Base-by-base conservation (phyloP, 2,329 filamentous ascomycete species). In the Talaromyces albobiverticillius region DNA sequence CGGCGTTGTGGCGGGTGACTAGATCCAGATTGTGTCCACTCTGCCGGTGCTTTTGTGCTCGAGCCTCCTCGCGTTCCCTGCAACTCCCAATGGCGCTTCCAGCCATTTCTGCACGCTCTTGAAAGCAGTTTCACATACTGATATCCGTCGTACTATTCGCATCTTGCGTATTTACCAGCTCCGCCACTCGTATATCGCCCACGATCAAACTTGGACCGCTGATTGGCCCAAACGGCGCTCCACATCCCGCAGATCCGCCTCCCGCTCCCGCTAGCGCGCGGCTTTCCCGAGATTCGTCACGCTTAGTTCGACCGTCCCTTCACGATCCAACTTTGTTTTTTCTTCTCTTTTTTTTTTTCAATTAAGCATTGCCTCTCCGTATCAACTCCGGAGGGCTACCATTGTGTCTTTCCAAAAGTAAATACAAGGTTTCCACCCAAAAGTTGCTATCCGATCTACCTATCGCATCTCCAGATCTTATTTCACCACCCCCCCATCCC, bases 251-350 rank as follows among this genome's bases (percentile, higher is more conserved):
- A n/a, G 10, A 45, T 29, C 41, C 41, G 25, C 41, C n/a, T 43
- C 22, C 22, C 41, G 20, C 18, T 43, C 32, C 53, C 52, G 29
- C 42, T 55, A 55, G 53, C 48, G 48, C 42, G 47, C 53, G 53
- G 53, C 32, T 51, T 55, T 55, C 53, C 53, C 48, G 53, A 55
- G 53, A 51, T 51, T 42, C 20, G 23, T 51, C 50, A 52, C 18
- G 41, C 41, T 46, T 46, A 46, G 41, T 14, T 32, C 3, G 20
- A 32, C 31, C n/a, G 16, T 10, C 16, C 26, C 34, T 36, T 22
- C 38, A 11, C 31, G 16, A 40, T 31, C 40, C 13, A 26, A 20
- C 25, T 16, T 14, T 9, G 18, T 36, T 31, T 38, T 14, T 26
- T 25, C 0, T 29, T 25, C 23, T 20, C 14, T 1, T 9, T 14